These are phyloP conservation scores for Pleurotus tuoliensis DNA, from an alignment of 768 basidiomycete species.

Conservation along the genomic window DNA sequence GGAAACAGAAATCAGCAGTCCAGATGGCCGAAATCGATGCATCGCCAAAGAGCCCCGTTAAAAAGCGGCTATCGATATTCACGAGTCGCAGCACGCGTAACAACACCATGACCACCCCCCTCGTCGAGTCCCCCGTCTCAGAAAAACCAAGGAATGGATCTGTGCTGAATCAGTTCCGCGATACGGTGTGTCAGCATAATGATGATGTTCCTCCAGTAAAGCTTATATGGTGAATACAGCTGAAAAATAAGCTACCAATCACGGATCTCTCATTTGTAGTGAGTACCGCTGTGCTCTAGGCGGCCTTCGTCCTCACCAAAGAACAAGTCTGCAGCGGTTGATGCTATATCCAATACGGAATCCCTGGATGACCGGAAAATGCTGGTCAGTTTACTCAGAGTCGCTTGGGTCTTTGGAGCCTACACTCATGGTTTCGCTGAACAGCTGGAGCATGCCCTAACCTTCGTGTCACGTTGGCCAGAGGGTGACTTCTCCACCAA, in stretches of 20 bases:
- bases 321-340: constrained; percentile 43
- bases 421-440: background rate
- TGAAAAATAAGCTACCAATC: background rate
- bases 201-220: too few species aligned
- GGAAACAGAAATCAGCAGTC: background rate
- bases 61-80: background rate
- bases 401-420: background rate
- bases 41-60: background rate
- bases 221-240: background rate
- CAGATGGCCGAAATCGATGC: background rate
- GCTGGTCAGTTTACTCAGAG: constrained; percentile 42
- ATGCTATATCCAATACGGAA: constrained; percentile 54
- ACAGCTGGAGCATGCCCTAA: constrained; percentile 70
- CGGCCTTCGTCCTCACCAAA: background rate
- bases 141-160: background rate
- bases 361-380: constrained; percentile 76
- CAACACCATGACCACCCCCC: constrained; percentile 3
- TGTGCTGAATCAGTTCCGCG: too few species aligned
- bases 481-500: constrained; percentile 34
- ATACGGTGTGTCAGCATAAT: too few species aligned
- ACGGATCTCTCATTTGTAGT: background rate
- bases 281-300: too few species aligned
- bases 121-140: background rate
- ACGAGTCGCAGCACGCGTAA: background rate
- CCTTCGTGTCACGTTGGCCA: constrained; percentile 57